Percentiles rank a stretch among this genome's conserved stretches.
Conservation (phyloP, 768 basidiomycete genomes). For the Austroboletus eburneus region DNA sequence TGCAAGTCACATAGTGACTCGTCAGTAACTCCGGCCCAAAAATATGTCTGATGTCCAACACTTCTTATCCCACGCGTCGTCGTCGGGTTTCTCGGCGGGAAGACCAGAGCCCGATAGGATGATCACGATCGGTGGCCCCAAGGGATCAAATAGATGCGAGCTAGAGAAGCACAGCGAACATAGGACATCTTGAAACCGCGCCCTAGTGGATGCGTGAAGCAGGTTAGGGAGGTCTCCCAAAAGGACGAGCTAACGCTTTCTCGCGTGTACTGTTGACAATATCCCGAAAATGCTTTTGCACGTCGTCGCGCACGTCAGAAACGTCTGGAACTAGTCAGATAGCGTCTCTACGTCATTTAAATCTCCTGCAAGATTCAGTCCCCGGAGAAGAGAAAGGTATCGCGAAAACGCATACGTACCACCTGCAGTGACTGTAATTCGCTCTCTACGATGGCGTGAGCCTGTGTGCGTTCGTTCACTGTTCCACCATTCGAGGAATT, state of each 20-base stretch:
- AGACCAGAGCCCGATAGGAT: slow-evolving; percentile 81
- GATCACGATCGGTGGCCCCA: slow-evolving; percentile 65
- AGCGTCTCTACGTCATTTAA: slow-evolving; percentile 28
- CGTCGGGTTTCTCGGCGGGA: slow-evolving; percentile 57
- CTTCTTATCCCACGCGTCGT: slow-evolving; percentile 49
- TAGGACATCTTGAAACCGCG: slow-evolving; percentile 69
- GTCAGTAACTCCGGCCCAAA: slow-evolving; percentile 63
- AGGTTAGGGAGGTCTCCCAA: slow-evolving; percentile 93
- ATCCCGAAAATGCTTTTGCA: slow-evolving; percentile 52
- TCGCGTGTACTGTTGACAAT: too few relatives aligned
- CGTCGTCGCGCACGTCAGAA: slow-evolving; percentile 63
- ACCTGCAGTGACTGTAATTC: too few relatives aligned
- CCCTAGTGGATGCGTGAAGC: slow-evolving; percentile 63
- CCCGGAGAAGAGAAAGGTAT: too few relatives aligned
- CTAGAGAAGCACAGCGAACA: slow-evolving; percentile 44
- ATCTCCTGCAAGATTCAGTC: too few relatives aligned
- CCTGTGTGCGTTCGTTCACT: slow-evolving; percentile 51
- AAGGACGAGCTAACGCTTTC: slow-evolving; percentile 61
- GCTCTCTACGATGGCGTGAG: too few relatives aligned
- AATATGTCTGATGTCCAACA: slow-evolving; percentile 64
- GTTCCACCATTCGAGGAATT: slow-evolving; percentile 85
- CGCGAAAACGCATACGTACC: too few relatives aligned
- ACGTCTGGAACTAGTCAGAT: slow-evolving; percentile 70
- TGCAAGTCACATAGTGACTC: slow-evolving; percentile 75
- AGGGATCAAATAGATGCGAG: slow-evolving; percentile 15